Evolutionary conservation across 2,329 filamentous ascomycete species (phyloP).

Genomic region (Fusarium sp.): DNA sequence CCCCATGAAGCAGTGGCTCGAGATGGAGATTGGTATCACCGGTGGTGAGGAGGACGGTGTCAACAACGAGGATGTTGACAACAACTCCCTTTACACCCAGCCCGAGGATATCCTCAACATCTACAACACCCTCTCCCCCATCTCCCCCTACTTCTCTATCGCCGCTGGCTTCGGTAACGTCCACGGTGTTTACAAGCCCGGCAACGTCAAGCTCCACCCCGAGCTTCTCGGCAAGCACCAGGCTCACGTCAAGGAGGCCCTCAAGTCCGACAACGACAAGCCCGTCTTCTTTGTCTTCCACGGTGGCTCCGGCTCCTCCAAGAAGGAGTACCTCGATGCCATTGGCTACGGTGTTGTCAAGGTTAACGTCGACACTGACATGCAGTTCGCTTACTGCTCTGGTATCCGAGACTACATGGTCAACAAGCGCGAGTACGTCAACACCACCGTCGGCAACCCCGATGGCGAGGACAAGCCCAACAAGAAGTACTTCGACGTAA

Average conservation of each 20-base stretch:
- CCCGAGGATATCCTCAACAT: slow-evolving; percentile 95
- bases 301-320: slow-evolving; percentile 91
- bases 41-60: slow-evolving; percentile 98
- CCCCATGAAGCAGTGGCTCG: slow-evolving; percentile 98
- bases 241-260: slow-evolving; percentile 85
- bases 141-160: slow-evolving; percentile 97
- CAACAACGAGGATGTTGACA: slow-evolving; percentile 98
- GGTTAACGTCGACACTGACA: slow-evolving; percentile 98
- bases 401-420: slow-evolving; percentile 96
- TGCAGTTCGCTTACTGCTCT: slow-evolving; percentile 92
- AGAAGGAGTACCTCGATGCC: slow-evolving; percentile 89
- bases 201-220: slow-evolving; percentile 96
- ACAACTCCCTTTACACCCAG: slow-evolving; percentile 97
- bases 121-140: slow-evolving; percentile 83
- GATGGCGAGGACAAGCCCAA: slow-evolving; percentile 98
- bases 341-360: slow-evolving; percentile 97
- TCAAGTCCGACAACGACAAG: slow-evolving; percentile 78
- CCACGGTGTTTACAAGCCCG: slow-evolving; percentile 98
- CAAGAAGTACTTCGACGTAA: slow-evolving; percentile 88
- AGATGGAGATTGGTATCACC: slow-evolving; percentile 92
- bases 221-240: slow-evolving; percentile 98
- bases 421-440: slow-evolving; percentile 94
- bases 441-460: slow-evolving; percentile 90
- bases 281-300: slow-evolving; percentile 99
- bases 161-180: slow-evolving; percentile 99